Percentiles rank a stretch among this genome's conserved stretches.
These are phyloP conservation scores for Trichoderma aggressivum DNA, from an alignment of 2,329 filamentous ascomycete species.

Conservation along the genomic window DNA sequence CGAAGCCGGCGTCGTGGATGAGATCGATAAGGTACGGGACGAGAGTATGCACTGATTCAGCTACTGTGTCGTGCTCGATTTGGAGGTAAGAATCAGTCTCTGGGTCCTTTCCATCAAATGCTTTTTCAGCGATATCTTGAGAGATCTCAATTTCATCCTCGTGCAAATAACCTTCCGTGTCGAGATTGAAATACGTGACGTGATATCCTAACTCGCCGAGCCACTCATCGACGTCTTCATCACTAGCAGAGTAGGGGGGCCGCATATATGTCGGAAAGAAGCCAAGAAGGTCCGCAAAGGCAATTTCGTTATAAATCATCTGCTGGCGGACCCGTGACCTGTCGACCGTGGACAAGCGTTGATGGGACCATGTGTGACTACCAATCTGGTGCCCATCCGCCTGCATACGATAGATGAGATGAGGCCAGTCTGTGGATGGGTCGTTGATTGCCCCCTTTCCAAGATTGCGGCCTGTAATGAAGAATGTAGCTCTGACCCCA, in stretches of 20 bases:
- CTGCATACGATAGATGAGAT: constrained; percentile 44
- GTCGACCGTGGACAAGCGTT: constrained; percentile 38
- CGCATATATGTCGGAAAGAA: constrained; percentile 44
- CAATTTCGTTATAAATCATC: constrained; percentile 43
- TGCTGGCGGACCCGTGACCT: constrained; percentile 36
- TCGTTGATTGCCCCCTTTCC: constrained; percentile 44
- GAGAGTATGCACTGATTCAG: constrained; percentile 43
- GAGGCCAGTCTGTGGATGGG: constrained; percentile 32
- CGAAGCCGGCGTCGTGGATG: constrained; percentile 40
- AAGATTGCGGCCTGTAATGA: constrained; percentile 35
- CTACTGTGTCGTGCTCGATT: constrained; percentile 52
- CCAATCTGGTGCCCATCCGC: constrained; percentile 58
- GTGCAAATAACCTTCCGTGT: constrained; percentile 59
- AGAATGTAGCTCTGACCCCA: constrained; percentile 39
- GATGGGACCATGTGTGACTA: constrained; percentile 49
- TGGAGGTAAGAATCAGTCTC: constrained; percentile 42
- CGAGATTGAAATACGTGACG: constrained; percentile 57
- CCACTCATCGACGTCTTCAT: constrained; percentile 36
- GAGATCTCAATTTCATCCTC: constrained; percentile 46
- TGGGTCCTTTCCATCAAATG: constrained; percentile 34
- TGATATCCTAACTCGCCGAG: constrained; percentile 51
- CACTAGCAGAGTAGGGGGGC: constrained; percentile 46
- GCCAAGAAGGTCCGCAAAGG: constrained; percentile 40
- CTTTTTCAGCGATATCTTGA: constrained; percentile 38
- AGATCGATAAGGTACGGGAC: constrained; percentile 41